Conservation (phyloP, 179 eudicot species). For the Spinacia oleracea region DNA sequence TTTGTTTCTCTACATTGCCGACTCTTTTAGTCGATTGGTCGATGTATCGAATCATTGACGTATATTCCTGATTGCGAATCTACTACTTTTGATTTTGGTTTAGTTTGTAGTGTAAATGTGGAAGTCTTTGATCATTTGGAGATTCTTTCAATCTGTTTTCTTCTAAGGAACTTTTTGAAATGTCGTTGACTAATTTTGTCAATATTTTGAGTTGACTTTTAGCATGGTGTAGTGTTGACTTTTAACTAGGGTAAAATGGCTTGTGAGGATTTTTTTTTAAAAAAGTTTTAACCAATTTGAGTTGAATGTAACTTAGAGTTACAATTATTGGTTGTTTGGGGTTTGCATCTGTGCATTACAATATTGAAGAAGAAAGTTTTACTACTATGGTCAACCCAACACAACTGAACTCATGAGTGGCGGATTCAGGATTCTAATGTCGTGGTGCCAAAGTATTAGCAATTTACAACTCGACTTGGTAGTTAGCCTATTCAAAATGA, state of each 20-base stretch:
- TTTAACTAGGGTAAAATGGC: too few relatives aligned
- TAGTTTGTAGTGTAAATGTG: background rate
- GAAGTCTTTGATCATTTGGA: background rate
- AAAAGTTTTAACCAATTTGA: background rate
- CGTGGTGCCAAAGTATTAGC: too few relatives aligned
- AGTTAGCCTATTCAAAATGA: too few relatives aligned
- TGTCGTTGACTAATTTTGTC: background rate
- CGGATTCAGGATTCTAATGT: too few relatives aligned
- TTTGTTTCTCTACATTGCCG: background rate
- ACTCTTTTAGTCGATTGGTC: background rate
- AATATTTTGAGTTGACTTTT: background rate
- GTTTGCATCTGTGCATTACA: too few relatives aligned
- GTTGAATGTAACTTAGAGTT: background rate
- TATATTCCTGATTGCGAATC: background rate
- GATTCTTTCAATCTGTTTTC: background rate
- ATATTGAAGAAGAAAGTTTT: background rate
- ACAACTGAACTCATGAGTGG: too few relatives aligned
- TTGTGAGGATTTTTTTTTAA: too few relatives aligned
- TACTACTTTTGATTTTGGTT: background rate
- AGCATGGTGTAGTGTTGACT: too few relatives aligned
- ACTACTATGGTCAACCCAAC: too few relatives aligned
- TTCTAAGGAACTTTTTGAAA: background rate
- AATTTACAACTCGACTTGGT: too few relatives aligned
- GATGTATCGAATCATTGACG: background rate
- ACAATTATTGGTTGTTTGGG: background rate